phyloP scores from a whole-genome alignment of 164 flowering plant species.

The Berberis thunbergii region DNA sequence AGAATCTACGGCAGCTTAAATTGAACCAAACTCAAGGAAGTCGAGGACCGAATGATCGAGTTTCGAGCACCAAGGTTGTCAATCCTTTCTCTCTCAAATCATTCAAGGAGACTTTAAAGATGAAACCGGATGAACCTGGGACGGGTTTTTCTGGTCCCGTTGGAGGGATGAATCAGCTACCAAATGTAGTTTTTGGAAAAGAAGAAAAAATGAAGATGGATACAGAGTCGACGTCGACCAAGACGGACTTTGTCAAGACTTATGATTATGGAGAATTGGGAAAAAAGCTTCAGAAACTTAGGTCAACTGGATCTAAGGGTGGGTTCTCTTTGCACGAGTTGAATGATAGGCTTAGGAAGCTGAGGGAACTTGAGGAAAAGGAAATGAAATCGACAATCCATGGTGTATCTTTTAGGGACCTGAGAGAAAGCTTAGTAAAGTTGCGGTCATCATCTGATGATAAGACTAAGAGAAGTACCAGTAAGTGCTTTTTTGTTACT shows the following conservation, averaged over 20 bases:
- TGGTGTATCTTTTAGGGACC: constrained; percentile 18
- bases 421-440: constrained; percentile 33
- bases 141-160: background rate
- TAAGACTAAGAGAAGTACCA: background rate
- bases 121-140: constrained; percentile 13
- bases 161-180: constrained; percentile 23
- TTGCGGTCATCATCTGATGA: constrained; percentile 4
- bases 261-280: constrained; percentile 51
- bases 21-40: background rate
- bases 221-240: constrained; percentile 10
- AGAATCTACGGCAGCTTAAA: constrained; percentile 27
- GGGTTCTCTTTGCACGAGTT: constrained; percentile 63
- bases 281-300: constrained; percentile 39
- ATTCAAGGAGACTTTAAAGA: constrained; percentile 22
- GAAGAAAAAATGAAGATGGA: constrained; percentile 18
- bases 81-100: constrained; percentile 16
- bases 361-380: constrained; percentile 56
- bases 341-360: constrained; percentile 55
- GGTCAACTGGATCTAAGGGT: constrained; percentile 33
- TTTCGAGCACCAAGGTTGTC: background rate
- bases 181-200: constrained; percentile 23
- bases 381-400: constrained; percentile 20
- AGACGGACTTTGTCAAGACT: constrained; percentile 32
- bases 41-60: background rate
- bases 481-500: background rate